phyloP scores from a whole-genome alignment of 164 flowering plant species.

The Brasenia schreberi region DNA sequence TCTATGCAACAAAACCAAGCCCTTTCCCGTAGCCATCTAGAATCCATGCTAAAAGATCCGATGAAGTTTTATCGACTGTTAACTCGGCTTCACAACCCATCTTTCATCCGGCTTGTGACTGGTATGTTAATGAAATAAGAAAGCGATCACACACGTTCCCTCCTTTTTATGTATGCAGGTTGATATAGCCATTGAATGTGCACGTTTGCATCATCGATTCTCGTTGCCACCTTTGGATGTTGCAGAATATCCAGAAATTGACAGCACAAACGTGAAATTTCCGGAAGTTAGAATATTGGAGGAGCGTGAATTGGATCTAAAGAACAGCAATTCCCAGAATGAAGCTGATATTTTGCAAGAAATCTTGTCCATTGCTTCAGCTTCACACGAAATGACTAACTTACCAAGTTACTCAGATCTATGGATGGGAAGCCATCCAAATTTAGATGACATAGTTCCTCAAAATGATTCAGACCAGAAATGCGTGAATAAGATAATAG shows the following conservation, averaged over 20 bases:
- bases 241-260: conserved; percentile 40
- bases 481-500: not conserved
- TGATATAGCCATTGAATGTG: conserved; percentile 68
- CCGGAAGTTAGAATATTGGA: conserved; percentile 9
- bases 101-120: no score
- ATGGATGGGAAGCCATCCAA: conserved; percentile 23
- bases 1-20: not conserved
- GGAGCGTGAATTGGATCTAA: conserved; percentile 3
- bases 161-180: conserved; percentile 25
- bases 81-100: no score
- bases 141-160: not conserved
- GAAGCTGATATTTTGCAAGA: conserved; percentile 43
- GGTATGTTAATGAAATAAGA: no score
- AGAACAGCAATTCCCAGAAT: conserved; percentile 1
- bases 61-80: no score
- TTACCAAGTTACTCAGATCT: conserved; percentile 15
- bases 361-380: conserved; percentile 59
- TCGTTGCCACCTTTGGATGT: conserved; percentile 57
- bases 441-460: conserved; percentile 13
- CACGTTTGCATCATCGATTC: conserved; percentile 62
- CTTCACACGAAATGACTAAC: conserved; percentile 37
- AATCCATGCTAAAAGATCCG: no score
- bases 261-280: conserved; percentile 12
- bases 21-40: no score
- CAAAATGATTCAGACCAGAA: not conserved